Evolutionary conservation across 441 rosid genomes (phyloP).

Genomic region (Lagerstroemia fauriei): DNA sequence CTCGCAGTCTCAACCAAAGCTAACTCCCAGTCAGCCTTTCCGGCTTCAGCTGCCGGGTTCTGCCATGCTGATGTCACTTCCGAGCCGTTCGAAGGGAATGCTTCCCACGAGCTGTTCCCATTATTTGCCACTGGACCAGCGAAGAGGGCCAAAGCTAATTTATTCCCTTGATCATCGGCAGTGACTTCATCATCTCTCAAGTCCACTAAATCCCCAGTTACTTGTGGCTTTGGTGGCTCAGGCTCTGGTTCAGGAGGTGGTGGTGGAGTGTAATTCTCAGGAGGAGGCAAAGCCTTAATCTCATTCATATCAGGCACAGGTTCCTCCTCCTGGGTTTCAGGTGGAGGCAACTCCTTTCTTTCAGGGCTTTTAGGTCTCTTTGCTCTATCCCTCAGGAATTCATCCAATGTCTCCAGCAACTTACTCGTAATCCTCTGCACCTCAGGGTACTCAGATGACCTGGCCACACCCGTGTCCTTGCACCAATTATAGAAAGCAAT

Average conservation of each 20-base stretch:
- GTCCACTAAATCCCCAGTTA: slow-evolving; percentile 68
- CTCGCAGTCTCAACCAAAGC: slow-evolving; percentile 90
- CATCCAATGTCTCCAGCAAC: slow-evolving; percentile 86
- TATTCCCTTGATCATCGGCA: slow-evolving; percentile 86
- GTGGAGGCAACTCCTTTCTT: slow-evolving; percentile 65
- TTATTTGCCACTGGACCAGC: slow-evolving; percentile 53
- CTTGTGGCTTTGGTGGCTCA: slow-evolving; percentile 53
- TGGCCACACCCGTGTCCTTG: slow-evolving; percentile 79
- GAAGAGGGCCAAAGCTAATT: slow-evolving; percentile 79
- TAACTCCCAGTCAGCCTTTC: slow-evolving; percentile 92
- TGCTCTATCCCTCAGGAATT: slow-evolving; percentile 85
- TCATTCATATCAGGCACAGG: slow-evolving; percentile 71
- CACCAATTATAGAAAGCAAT: slow-evolving; percentile 78
- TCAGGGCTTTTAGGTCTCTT: slow-evolving; percentile 80
- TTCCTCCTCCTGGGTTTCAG: slow-evolving; percentile 54
- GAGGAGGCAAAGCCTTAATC: slow-evolving; percentile 83
- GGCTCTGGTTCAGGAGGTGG: slow-evolving; percentile 56
- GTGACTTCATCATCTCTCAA: slow-evolving; percentile 68
- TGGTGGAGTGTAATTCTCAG: slow-evolving; percentile 64
- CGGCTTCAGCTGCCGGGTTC: slow-evolving; percentile 80
- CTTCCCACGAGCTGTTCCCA: slow-evolving; percentile 84
- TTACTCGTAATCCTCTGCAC: slow-evolving; percentile 89
- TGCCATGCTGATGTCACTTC: slow-evolving; percentile 94
- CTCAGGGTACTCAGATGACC: slow-evolving; percentile 94
- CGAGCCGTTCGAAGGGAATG: slow-evolving; percentile 69